These are phyloP conservation scores for Cerrena zonata DNA, from an alignment of 1,284 basidiomycete species.

Conservation along the genomic window DNA sequence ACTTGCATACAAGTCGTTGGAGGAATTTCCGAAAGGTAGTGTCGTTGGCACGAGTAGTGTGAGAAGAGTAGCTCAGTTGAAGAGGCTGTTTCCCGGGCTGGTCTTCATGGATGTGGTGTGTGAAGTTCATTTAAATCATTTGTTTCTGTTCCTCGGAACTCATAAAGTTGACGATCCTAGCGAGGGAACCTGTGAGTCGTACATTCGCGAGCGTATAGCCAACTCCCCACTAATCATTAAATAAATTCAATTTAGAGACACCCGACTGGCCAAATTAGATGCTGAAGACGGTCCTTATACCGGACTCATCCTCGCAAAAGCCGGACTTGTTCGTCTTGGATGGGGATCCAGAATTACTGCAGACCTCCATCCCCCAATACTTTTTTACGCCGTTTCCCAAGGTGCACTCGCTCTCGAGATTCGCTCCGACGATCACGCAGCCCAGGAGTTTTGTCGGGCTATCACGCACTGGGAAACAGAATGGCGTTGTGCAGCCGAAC, in stretches of 20 bases:
- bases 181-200: conserved; percentile 78
- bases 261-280: conserved; percentile 89
- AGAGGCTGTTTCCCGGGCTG: conserved; percentile 73
- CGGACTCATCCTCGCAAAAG: conserved; percentile 89
- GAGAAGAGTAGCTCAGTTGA: conserved; percentile 85
- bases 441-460: conserved; percentile 56
- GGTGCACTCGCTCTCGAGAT: conserved; percentile 90
- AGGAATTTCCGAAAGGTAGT: conserved; percentile 83
- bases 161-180: conserved; percentile 33
- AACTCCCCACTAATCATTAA: conserved; percentile 3
- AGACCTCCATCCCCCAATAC: conserved; percentile 67
- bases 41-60: conserved; percentile 94
- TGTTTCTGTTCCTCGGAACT: conserved; percentile 11
- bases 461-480: conserved; percentile 74
- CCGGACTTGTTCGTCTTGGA: conserved; percentile 81
- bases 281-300: conserved; percentile 77
- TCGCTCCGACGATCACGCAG: conserved; percentile 62
- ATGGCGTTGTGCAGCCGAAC: conserved; percentile 76
- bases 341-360: conserved; percentile 76
- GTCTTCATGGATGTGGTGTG: conserved; percentile 86
- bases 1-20: conserved; percentile 66
- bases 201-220: no score
- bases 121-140: conserved; percentile 18
- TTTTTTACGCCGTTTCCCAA: conserved; percentile 91
- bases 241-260: conserved; percentile 51